These are phyloP conservation scores for Macrophomina pseudophaseolina DNA, from an alignment of 2,329 filamentous ascomycete genomes.

Conservation along the genomic window DNA sequence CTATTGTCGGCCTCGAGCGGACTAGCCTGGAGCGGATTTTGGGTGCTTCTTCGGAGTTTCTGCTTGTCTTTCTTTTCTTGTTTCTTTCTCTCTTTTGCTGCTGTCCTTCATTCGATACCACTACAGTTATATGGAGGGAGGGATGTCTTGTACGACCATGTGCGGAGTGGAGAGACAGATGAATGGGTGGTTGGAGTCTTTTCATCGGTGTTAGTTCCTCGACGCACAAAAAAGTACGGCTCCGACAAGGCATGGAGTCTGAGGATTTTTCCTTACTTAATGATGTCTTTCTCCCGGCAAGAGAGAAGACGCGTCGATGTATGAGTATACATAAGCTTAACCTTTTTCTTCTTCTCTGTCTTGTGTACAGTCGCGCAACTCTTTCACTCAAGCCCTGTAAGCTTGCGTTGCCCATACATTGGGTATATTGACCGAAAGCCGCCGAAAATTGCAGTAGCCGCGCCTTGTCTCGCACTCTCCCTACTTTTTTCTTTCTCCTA, in stretches of 20 bases:
- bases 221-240: background rate
- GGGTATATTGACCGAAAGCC: no score
- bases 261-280: no score
- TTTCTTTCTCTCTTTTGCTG: background rate
- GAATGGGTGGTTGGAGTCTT: background rate
- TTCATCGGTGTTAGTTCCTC: no score
- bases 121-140: background rate
- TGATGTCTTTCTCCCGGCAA: no score
- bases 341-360: background rate
- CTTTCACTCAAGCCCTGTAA: background rate
- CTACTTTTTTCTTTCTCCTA: no score
- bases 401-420: no score
- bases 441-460: no score
- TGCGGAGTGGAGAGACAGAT: background rate
- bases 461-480: no score
- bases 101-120: conserved; percentile 16
- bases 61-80: background rate
- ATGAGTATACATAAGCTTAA: background rate
- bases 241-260: background rate
- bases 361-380: background rate
- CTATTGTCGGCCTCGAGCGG: background rate
- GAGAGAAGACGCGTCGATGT: background rate
- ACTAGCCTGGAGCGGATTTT: background rate
- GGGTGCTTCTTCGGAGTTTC: background rate
- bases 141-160: background rate